These are phyloP conservation scores for Candida albicans DNA, from an alignment of 1,139 yeast genomes.

Conservation along the genomic window DNA sequence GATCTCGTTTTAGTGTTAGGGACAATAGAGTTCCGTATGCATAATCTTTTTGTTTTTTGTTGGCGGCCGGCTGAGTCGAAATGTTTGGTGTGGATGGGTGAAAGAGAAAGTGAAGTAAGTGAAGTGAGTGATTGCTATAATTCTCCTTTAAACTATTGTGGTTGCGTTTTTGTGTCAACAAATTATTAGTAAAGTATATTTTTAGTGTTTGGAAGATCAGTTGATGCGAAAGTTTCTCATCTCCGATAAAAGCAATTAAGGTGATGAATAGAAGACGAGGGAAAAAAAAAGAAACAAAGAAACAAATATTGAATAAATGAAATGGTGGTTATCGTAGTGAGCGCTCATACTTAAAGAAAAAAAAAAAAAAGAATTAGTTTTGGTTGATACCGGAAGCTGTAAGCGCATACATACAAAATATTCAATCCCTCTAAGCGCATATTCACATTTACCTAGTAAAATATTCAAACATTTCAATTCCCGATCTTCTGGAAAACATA, in stretches of 20 bases:
- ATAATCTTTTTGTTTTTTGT: not conserved
- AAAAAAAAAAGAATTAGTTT: too few species aligned
- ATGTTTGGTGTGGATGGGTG: too few species aligned
- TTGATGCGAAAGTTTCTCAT: constrained; percentile 3
- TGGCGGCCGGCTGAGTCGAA: not conserved
- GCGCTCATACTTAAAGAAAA: not conserved
- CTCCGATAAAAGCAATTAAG: not conserved
- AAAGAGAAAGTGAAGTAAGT: too few species aligned
- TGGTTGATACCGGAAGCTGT: not conserved
- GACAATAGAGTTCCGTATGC: constrained; percentile 6
- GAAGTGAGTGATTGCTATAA: too few species aligned
- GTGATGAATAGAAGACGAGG: not conserved
- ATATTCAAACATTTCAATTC: not conserved
- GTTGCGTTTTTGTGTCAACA: too few species aligned
- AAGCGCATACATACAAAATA: constrained; percentile 8
- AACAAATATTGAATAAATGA: too few species aligned
- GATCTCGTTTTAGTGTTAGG: constrained; percentile 4
- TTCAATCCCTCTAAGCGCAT: constrained; percentile 5
- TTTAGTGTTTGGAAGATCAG: constrained; percentile 2
- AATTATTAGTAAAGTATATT: too few species aligned
- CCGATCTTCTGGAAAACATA: not conserved
- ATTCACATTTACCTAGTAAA: not conserved
- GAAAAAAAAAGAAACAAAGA: not conserved
- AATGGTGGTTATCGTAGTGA: not conserved
- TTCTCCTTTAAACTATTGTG: too few species aligned